phyloP scores from a whole-genome alignment of 257 asterid genomes.

The Solanum boliviense region DNA sequence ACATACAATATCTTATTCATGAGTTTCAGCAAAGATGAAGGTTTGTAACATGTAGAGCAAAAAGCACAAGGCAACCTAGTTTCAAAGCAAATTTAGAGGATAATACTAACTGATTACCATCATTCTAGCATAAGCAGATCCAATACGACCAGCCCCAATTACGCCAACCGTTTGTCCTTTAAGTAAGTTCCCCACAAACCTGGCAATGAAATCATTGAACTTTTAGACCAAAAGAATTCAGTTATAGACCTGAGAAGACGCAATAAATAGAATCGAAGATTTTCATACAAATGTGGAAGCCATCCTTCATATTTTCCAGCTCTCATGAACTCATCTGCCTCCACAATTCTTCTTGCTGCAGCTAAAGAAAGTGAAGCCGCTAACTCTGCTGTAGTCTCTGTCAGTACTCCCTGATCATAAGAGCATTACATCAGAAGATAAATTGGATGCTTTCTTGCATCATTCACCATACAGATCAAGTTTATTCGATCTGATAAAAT shows the following conservation, averaged over 20 bases:
- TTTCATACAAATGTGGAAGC: constrained; percentile 87
- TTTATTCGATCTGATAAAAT: neutral
- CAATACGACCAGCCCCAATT: constrained; percentile 96
- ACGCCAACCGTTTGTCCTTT: constrained; percentile 98
- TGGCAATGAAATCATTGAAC: constrained; percentile 4
- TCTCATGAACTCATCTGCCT: constrained; percentile 97
- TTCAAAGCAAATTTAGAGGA: neutral
- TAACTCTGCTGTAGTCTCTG: constrained; percentile 93
- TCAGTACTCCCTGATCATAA: constrained; percentile 66
- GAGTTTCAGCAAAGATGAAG: neutral
- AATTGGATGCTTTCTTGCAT: neutral
- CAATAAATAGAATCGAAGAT: neutral
- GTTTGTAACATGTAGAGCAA: neutral
- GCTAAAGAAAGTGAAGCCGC: constrained; percentile 91
- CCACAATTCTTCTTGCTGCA: constrained; percentile 90
- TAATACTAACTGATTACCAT: constrained; percentile 37
- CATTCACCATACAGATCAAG: neutral
- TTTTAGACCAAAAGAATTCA: neutral
- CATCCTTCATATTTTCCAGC: constrained; percentile 92
- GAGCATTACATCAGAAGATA: neutral
- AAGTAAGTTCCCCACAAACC: constrained; percentile 93
- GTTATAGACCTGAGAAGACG: neutral
- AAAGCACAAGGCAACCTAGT: neutral
- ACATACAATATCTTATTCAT: neutral
- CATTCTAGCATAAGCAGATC: constrained; percentile 99